Percentiles rank a stretch among this genome's conserved stretches.
Conservation (phyloP, 2,329 filamentous ascomycete species). For the Penicillium crustosum region DNA sequence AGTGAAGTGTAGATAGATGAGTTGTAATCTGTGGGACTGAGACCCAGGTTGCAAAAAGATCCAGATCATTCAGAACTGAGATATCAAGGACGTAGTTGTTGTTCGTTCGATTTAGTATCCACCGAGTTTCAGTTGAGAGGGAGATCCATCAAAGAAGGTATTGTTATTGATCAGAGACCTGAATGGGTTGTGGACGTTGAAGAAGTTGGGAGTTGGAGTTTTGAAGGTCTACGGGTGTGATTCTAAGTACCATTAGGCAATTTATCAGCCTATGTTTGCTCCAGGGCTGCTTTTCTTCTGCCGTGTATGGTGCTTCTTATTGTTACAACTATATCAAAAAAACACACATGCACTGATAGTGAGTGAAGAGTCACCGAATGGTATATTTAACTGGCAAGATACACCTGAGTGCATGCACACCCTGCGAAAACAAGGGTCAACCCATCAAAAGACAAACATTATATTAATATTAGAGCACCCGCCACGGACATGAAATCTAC, state of each 20-base stretch:
- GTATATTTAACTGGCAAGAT: not conserved
- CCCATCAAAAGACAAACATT: not conserved
- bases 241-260: too few species aligned
- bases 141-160: not conserved
- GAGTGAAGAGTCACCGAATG: not conserved
- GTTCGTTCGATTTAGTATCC: not conserved
- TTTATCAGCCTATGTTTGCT: too few species aligned
- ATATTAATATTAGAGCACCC: not conserved
- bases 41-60: not conserved
- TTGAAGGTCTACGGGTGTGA: too few species aligned
- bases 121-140: not conserved
- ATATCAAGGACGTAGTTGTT: not conserved
- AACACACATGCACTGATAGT: too few species aligned
- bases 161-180: not conserved
- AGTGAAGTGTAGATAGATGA: not conserved
- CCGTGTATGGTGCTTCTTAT: too few species aligned
- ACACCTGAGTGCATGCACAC: not conserved
- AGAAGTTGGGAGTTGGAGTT: too few species aligned
- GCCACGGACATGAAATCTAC: constrained; percentile 7
- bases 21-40: not conserved
- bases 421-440: not conserved
- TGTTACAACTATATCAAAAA: too few species aligned
- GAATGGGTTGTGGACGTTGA: too few species aligned
- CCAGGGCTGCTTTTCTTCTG: too few species aligned
- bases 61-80: not conserved